These are phyloP conservation scores for Hapsidospora chrysogenum DNA, from an alignment of 495 filamentous ascomycete genomes.

Conservation along the genomic window DNA sequence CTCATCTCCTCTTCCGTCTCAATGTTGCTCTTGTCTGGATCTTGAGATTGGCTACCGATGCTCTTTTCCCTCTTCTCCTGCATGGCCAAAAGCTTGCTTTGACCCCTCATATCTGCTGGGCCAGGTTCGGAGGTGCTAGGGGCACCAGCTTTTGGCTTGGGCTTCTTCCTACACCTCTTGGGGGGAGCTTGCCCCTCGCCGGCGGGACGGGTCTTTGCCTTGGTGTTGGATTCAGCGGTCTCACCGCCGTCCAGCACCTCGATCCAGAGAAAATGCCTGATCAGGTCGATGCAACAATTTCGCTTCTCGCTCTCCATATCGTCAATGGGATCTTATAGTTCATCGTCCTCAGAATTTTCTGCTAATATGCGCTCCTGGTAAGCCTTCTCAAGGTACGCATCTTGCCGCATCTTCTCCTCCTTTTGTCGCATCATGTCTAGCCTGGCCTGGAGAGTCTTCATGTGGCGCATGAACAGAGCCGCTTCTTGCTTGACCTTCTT, in stretches of 20 bases:
- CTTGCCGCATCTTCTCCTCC: slow-evolving; percentile 25
- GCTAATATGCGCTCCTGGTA: slow-evolving; percentile 20
- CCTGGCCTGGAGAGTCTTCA: slow-evolving; percentile 20
- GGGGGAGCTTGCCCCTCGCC: neutral
- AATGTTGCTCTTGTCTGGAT: slow-evolving; percentile 20
- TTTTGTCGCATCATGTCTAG: slow-evolving; percentile 15
- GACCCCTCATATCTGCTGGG: too few species aligned
- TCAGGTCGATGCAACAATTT: slow-evolving; percentile 23
- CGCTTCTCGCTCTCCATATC: slow-evolving; percentile 29
- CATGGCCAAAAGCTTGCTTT: slow-evolving; percentile 1
- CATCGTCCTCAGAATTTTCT: slow-evolving; percentile 13
- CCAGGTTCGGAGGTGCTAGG: neutral
- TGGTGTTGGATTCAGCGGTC: slow-evolving; percentile 5
- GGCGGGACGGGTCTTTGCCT: neutral
- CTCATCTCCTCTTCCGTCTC: slow-evolving; percentile 23
- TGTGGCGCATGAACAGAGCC: slow-evolving; percentile 30
- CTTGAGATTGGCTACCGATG: neutral
- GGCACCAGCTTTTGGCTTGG: slow-evolving; percentile 6
- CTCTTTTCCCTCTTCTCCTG: slow-evolving; percentile 5
- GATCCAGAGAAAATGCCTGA: slow-evolving; percentile 28
- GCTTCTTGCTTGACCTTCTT: slow-evolving; percentile 34
- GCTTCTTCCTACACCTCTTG: slow-evolving; percentile 4
- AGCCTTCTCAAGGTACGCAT: slow-evolving; percentile 26
- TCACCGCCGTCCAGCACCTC: slow-evolving; percentile 7
- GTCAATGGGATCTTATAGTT: slow-evolving; percentile 37